A percentile compares a stretch with the other conserved stretches of the same genome.
Conservation (phyloP, 805 yeast species). For the Metschnikowia similis region DNA sequence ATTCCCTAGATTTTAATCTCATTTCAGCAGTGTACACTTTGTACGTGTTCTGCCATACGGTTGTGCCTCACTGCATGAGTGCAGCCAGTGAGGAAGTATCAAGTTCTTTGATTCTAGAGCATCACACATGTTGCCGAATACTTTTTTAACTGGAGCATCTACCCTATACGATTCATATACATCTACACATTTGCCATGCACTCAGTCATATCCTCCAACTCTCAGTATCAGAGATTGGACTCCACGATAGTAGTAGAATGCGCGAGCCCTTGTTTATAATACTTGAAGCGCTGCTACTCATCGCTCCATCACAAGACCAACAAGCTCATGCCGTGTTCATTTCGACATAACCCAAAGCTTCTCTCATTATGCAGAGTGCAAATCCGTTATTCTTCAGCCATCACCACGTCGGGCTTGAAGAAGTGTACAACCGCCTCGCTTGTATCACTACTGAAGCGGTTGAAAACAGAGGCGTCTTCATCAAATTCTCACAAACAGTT, state of each 20-base stretch:
- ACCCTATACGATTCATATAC: too few species aligned
- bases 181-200: too few species aligned
- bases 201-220: background rate
- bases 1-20: background rate
- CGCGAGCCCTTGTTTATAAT: background rate
- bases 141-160: too few species aligned
- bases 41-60: background rate
- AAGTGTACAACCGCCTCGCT: slow-evolving; percentile 1
- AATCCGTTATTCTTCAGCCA: background rate
- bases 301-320: background rate
- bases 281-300: background rate
- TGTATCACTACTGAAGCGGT: background rate
- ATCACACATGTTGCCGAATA: background rate
- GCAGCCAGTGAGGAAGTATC: background rate
- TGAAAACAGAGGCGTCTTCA: background rate
- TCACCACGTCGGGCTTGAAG: background rate
- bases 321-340: background rate
- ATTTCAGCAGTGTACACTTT: background rate
- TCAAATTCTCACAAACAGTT: background rate
- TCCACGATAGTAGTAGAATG: background rate
- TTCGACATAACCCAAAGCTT: background rate
- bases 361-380: background rate
- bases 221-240: background rate
- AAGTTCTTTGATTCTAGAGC: background rate
- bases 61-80: background rate